Evolutionary conservation across 2,329 filamentous ascomycete species (phyloP), one percentile per base, ranked within the genome.

Genomic region (Aspergillus alliaceus): DNA sequence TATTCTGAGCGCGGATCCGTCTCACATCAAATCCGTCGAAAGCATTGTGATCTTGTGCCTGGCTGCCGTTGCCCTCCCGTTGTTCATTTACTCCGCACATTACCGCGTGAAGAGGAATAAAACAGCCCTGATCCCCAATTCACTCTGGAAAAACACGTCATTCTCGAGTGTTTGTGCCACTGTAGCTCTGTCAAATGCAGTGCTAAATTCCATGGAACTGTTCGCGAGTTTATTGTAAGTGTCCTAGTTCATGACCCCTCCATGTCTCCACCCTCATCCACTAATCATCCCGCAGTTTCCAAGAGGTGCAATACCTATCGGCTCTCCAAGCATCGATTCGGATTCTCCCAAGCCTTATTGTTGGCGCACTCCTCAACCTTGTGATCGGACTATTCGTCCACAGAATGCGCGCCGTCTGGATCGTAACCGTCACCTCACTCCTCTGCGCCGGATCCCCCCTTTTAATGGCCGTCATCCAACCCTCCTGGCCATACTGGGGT

Each of bases 51-150:
- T 84, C 2, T 68, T 87, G 0, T 70, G 72, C 2, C 53, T 83
- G 3, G 76, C 78, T 4, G 58, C 79, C 2, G 60, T 74, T 79
- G 2, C 67, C 9, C 60, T 85, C 2, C 79, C 80, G 0, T 64
- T 70, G 0, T 88, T 88, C 64, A 70, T 82, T 42, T 65, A 73
- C 9, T 88, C 85, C 85, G 78, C 85, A 48, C 75, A 77, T 11
- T 72, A 74, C 3, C 82, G 81, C 49, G 79, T 81, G 48, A 72
- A 70, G 11, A 64, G 68, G 0, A 73, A 75, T 9, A 75, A 74
- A 2, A 80, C 84, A 12, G 84, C 84, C 0, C 67, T 88, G 7
- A 86, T 88, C 22, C 86, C 86, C 0, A 87, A 88, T 66, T 80
- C 79, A 0, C 70, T 88, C 0, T 88, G 86, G 86, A 77, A 72